Evolutionary conservation across 169 alveolate genomes (phyloP).

Genomic region (Eimeria praecox): DNA sequence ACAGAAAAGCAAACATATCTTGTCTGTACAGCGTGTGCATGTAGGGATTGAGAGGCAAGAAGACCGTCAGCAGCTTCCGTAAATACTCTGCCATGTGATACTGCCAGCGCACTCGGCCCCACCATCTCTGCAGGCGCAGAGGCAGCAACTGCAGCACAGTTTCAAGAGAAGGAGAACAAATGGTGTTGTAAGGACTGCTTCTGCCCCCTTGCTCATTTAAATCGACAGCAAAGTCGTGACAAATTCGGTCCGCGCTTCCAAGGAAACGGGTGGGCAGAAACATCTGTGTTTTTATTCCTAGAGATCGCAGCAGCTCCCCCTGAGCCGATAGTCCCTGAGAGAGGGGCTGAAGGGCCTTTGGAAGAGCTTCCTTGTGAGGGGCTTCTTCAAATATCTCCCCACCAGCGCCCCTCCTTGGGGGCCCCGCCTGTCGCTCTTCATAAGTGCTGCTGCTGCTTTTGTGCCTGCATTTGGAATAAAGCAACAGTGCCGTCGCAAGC

Average conservation of each 20-base stretch:
- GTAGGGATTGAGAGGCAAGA: slow-evolving; percentile 44
- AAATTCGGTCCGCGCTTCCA: slow-evolving; percentile 16
- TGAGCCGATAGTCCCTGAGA: background rate
- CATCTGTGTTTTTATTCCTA: slow-evolving; percentile 1
- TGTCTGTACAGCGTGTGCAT: slow-evolving; percentile 59
- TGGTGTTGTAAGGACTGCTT: background rate
- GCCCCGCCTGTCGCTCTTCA: background rate
- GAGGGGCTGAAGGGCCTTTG: background rate
- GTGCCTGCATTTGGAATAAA: background rate
- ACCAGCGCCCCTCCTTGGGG: background rate
- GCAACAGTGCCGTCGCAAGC: background rate
- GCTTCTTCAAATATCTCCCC: background rate
- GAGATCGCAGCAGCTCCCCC: background rate
- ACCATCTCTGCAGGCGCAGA: slow-evolving; percentile 63
- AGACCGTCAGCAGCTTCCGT: slow-evolving; percentile 61
- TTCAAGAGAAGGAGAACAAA: slow-evolving; percentile 43
- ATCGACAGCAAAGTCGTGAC: background rate
- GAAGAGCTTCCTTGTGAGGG: background rate
- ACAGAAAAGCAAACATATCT: slow-evolving; percentile 48
- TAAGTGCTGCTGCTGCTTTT: background rate
- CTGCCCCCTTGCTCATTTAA: background rate
- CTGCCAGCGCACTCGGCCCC: slow-evolving; percentile 75
- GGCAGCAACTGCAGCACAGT: slow-evolving; percentile 35
- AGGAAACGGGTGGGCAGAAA: slow-evolving; percentile 42
- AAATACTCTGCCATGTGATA: slow-evolving; percentile 70